Conservation (phyloP, 345 rosid genomes). For the Trapa bicornis region DNA sequence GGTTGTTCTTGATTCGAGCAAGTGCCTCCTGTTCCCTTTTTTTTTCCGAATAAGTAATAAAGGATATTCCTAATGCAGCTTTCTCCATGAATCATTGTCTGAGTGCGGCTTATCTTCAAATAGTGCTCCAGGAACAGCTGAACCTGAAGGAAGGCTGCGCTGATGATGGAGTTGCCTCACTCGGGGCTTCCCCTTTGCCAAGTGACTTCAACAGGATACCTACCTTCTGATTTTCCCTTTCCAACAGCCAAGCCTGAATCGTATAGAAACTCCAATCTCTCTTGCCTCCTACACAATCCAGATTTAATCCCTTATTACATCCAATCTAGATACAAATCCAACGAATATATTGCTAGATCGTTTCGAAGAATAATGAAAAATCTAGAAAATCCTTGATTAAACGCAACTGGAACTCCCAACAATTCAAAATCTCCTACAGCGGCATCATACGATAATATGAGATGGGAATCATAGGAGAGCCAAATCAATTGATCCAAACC, state of each 20-base stretch:
- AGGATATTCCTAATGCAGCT: conserved; percentile 74
- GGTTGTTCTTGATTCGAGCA: conserved; percentile 88
- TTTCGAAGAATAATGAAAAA: no score
- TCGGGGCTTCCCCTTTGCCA: conserved; percentile 17
- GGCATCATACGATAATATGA: not conserved
- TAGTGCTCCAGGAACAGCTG: conserved; percentile 62
- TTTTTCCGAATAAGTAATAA: conserved; percentile 56
- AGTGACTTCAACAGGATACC: conserved; percentile 61
- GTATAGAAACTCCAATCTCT: conserved; percentile 86
- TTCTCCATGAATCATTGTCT: conserved; percentile 85
- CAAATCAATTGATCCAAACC: not conserved
- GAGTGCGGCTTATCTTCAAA: conserved; percentile 81
- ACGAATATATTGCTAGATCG: no score
- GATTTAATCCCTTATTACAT: not conserved
- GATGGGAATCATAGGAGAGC: not conserved
- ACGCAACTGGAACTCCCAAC: no score
- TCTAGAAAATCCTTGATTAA: no score
- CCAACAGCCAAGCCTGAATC: conserved; percentile 92
- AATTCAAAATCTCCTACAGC: not conserved
- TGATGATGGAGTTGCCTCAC: conserved; percentile 9
- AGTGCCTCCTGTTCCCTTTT: conserved; percentile 94
- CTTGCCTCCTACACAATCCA: conserved; percentile 51
- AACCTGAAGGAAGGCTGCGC: conserved; percentile 1
- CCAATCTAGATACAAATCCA: not conserved
- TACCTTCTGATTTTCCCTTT: conserved; percentile 32